Base-by-base conservation (phyloP, 805 yeast genomes). In the Huiozyma naganishii region DNA sequence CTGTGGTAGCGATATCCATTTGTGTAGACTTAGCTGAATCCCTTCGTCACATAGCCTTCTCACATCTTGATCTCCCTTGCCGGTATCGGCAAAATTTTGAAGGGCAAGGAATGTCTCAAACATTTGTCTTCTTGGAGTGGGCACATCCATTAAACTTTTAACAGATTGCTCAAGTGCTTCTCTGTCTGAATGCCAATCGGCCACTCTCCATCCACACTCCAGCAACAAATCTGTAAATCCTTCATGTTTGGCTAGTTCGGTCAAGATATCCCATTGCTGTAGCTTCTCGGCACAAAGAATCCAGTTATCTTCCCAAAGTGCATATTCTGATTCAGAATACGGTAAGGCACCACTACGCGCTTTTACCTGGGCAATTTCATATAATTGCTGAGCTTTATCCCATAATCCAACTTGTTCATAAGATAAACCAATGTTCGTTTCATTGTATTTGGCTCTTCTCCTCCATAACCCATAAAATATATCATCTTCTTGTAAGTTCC, bases 141-240 rank as follows among this genome's bases (percentile, higher is more conserved):
- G 97, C 27, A 89, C 96, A 64, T 92, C 98, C 95, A 92, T 88
- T 5, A 92, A 95, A 37, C 94, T 84, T 62, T 88, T 86, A 27
- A 92, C 95, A 1, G 95, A 83, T 56, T 86, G 95, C 57, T 89
- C 97, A 34, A 92, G 68, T 0, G 97, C 92, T 51, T 90, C 97
- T 50, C 89, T 75, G 56, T 94, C 98, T 7, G 94, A 80, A 47
- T 81, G 82, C 98, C 98, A 92, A 57, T 92, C 97, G 6, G 98
- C 97, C 35, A 92, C 95, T 57, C 99, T 74, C 99, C 99, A 92
- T 34, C 97, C 98, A 72, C 98, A 94, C 62, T 92, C 99, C n/a
- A 92, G 69, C 27, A 94, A 67, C 50, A 92, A 70, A 57, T 92
- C 98, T 0, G 97, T 88, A 59, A 90, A 94, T 0, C 97, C 97